Evolutionary conservation across 371 early-diverging fungal genomes (phyloP).

Genomic region (Mortierella sp.): DNA sequence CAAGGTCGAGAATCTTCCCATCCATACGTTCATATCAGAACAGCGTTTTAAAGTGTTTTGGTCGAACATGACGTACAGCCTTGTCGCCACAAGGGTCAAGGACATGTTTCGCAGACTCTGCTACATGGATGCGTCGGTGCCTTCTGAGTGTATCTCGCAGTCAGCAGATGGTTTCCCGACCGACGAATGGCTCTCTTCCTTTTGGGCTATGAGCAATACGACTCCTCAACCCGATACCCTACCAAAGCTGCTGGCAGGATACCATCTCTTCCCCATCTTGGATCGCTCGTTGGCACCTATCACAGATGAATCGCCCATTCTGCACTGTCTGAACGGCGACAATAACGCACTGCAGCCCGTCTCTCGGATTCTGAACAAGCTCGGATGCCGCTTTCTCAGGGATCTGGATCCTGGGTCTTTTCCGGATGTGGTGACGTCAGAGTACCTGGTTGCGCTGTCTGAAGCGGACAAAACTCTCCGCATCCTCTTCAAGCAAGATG

Average conservation of each 20-base stretch:
- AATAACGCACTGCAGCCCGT: neutral
- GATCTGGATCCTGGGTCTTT: neutral
- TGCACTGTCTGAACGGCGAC: neutral
- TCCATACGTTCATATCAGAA: neutral
- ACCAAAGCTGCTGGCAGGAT: neutral
- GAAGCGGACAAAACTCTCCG: neutral
- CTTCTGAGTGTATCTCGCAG: slow-evolving; percentile 3
- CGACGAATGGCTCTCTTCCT: slow-evolving; percentile 17
- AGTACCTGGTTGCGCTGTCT: slow-evolving; percentile 9
- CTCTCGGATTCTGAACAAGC: slow-evolving; percentile 7
- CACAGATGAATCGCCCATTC: neutral
- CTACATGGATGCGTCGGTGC: neutral
- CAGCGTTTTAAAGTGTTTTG: slow-evolving; percentile 3
- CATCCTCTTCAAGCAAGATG: neutral
- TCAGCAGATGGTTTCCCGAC: slow-evolving; percentile 10
- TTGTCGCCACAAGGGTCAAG: neutral
- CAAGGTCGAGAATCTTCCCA: neutral
- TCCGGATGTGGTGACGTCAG: neutral
- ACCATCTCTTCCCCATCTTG: slow-evolving; percentile 19
- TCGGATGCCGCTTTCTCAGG: slow-evolving; percentile 14
- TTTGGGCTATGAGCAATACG: slow-evolving; percentile 16
- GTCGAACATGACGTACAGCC: neutral
- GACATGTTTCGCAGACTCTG: neutral
- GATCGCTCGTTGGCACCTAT: slow-evolving; percentile 16
- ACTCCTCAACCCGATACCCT: neutral